A percentile compares a stretch with the other conserved stretches of the same genome.
These are phyloP conservation scores for Umbilicaria muhlenbergii DNA, from an alignment of 495 filamentous ascomycete species.

Conservation along the genomic window DNA sequence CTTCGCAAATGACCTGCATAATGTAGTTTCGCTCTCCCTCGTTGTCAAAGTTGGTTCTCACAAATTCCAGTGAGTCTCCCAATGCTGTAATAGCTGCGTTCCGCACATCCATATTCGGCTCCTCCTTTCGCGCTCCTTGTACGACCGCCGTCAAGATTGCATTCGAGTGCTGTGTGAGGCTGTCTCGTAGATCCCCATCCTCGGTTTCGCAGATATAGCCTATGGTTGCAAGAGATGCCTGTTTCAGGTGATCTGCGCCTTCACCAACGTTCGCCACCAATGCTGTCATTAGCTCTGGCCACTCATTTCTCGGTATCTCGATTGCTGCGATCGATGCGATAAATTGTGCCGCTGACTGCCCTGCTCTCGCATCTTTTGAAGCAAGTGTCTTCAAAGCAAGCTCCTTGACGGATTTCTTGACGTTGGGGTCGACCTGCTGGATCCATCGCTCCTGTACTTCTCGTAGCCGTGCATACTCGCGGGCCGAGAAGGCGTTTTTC, in stretches of 20 bases:
- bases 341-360: conserved; percentile 82
- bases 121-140: conserved; percentile 92
- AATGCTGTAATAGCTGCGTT: conserved; percentile 84
- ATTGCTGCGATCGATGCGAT: conserved; percentile 89
- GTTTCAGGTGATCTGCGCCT: conserved; percentile 75
- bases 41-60: conserved; percentile 94
- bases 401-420: conserved; percentile 74
- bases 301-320: conserved; percentile 83
- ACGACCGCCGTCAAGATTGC: conserved; percentile 96
- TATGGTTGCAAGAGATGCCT: conserved; percentile 83
- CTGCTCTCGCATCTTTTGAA: conserved; percentile 61
- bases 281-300: conserved; percentile 82
- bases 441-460: conserved; percentile 88
- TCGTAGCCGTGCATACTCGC: conserved; percentile 71
- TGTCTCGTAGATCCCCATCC: conserved; percentile 69
- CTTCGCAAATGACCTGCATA: conserved; percentile 99
- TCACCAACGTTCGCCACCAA: conserved; percentile 84
- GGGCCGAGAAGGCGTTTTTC: conserved; percentile 91
- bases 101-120: conserved; percentile 76
- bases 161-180: conserved; percentile 75
- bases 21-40: conserved; percentile 99
- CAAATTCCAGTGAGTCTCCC: conserved; percentile 95
- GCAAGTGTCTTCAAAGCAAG: conserved; percentile 71
- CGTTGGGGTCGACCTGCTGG: conserved; percentile 55
- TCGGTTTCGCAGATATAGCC: conserved; percentile 97